Evolutionary conservation across 257 asterid species (phyloP), one percentile per base, ranked within the genome.

Genomic region (Nicotiana sylvestris): DNA sequence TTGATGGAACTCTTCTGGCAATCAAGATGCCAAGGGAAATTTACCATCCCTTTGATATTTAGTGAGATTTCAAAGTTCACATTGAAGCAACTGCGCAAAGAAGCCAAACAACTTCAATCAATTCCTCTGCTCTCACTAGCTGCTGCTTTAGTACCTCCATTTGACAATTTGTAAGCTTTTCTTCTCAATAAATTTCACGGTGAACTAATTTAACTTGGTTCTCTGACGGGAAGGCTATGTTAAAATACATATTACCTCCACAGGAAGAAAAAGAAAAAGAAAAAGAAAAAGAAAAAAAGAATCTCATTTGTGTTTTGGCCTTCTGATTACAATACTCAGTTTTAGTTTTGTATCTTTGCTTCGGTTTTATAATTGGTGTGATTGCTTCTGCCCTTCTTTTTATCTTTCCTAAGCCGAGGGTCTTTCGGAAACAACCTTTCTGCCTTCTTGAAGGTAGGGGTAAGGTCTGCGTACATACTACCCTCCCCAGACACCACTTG

Each of bases 101-200:
- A 96, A 87, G 90, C 91, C 55, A 92, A 89, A 46, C 84, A 87
- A 86, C 89, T 91, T 72, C 94, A 90, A 62, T 87, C 92, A 21
- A 86, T 91, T 82, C 93, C 98, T 6, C 49, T 84, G 66, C 90
- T 96, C 61, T 87, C 97, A 15, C 82, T 96, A 84, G 98, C 97
- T 55, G 92, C 98, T 77, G 93, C 91, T 5, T 68, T 94, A 84
- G 91, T 91, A 60, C 94, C 97, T 4, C 97, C 98, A 25, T 76
- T 95, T 70, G 88, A 91, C 72, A 92, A 93, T 60, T 74, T 90
- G 99, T 96, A 91, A 90, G 98, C 85, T 79, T 82, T 72, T n/a
- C 57, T 39, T 67, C 81, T 83, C 33, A 66, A 49, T 65, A 33
- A 9, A 30, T 56, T 77, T 64, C 53, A 39, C 43, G 58, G 16